phyloP scores from a whole-genome alignment of 2,329 filamentous ascomycete genomes.

The Claviceps sp. region DNA sequence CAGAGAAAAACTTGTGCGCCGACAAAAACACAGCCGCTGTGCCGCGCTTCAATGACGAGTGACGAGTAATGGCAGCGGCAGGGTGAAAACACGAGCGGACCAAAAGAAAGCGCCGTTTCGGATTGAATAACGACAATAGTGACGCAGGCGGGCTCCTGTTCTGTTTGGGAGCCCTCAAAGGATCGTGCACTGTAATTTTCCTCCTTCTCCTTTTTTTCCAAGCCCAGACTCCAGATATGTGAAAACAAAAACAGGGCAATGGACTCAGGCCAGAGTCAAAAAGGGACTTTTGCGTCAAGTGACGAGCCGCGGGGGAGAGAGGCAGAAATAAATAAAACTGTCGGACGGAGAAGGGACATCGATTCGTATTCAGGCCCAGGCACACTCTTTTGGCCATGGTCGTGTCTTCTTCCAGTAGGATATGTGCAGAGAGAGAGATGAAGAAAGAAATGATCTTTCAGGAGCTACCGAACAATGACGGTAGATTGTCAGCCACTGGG shows the following conservation, averaged over 20 bases:
- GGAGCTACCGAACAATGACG: background rate
- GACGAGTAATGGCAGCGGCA: background rate
- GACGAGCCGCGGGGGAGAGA: too few relatives aligned
- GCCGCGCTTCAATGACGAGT: too few relatives aligned
- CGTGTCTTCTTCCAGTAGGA: background rate
- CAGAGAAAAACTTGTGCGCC: background rate
- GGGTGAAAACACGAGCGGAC: background rate
- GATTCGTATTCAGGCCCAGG: background rate
- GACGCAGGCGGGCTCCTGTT: background rate
- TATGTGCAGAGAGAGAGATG: background rate
- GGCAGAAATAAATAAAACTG: too few relatives aligned
- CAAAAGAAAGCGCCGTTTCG: background rate
- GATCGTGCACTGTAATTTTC: background rate
- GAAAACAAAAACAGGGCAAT: background rate
- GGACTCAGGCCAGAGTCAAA: too few relatives aligned
- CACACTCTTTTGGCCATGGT: background rate
- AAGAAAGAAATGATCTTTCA: background rate
- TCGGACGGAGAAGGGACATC: background rate
- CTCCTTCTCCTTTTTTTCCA: background rate
- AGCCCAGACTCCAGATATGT: background rate
- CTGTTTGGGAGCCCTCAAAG: background rate
- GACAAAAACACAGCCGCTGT: too few relatives aligned
- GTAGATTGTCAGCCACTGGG: slow-evolving; percentile 1
- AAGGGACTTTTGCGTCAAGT: too few relatives aligned
- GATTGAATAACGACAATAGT: background rate